Evolutionary conservation across 75 land plant species (phyloP), one percentile per base, ranked within the genome.

Genomic region (Adiantum capillusveneris): DNA sequence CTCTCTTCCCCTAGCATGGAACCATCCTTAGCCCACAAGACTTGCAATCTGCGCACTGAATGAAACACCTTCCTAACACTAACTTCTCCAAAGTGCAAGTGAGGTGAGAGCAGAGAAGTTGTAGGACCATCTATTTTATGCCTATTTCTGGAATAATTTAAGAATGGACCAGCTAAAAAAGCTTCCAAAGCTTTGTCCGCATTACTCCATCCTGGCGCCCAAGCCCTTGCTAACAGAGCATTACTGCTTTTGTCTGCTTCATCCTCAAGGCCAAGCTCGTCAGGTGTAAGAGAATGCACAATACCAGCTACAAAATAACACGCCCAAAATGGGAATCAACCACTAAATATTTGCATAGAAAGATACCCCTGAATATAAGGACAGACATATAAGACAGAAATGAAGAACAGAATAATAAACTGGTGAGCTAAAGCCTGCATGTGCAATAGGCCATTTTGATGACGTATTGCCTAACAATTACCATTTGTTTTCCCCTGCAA

Each of bases 131-230:
- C 98, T 50, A 84, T 89, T 48, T 92, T 92, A 31, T 80, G 79
- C 14, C 84, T 74, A 67, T 85, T 81, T 45, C 58, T 63, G 26
- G 83, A 69, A 57, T 92, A 92, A 46, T 88, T 84, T 42, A 82
- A 44, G 28, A 92, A 56, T 19, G 90, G 84, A 42, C 96, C 95
- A 46, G 71, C 72, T 2, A 92, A 66, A 63, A 92, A 92, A 0
- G 73, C 70, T n/a, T 80, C 69, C 25, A 92, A 65, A 22, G 98
- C 79, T 63, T 76, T 85, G 65, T 92, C 88, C 21, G 95, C 98
- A 68, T 74, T 82, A 59, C 81, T 78, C 98, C 98, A 92, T 19
- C 98, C 98, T 22, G 98, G 98, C 18, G 84, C 64, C 98, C 98
- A 92, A 69, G 89, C 85, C 54, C 98, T 78, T 25, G 90, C 74